These are phyloP conservation scores for Taphrina sp. DNA, from an alignment of 1,139 yeast species.

Conservation along the genomic window DNA sequence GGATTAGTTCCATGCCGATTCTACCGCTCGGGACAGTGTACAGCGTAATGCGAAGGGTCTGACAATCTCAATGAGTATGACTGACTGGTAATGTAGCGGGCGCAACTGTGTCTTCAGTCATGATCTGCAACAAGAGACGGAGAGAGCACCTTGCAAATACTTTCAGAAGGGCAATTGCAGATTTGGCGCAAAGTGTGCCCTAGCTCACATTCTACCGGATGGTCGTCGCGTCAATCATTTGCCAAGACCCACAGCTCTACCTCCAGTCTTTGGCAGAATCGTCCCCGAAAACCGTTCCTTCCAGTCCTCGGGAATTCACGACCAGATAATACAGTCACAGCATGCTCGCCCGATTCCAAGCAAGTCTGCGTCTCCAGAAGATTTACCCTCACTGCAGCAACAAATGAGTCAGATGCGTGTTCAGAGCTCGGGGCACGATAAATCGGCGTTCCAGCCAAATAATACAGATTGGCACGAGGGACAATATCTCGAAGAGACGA, in stretches of 20 bases:
- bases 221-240: constrained; percentile 61
- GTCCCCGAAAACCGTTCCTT: constrained; percentile 26
- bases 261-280: constrained; percentile 21
- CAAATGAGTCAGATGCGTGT: constrained; percentile 1
- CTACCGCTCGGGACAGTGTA: constrained; percentile 31
- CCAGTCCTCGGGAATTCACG: constrained; percentile 24
- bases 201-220: constrained; percentile 62
- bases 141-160: constrained; percentile 48
- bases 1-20: constrained; percentile 23
- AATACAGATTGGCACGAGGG: neutral
- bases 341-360: too few species aligned
- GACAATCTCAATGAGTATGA: too few species aligned
- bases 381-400: constrained; percentile 1
- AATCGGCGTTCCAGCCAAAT: neutral
- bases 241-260: neutral
- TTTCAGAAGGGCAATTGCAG: constrained; percentile 34
- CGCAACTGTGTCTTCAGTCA: constrained; percentile 59
- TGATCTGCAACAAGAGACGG: constrained; percentile 59
- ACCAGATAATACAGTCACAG: constrained; percentile 25
- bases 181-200: constrained; percentile 34
- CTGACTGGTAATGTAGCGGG: constrained; percentile 11
- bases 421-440: constrained; percentile 36
- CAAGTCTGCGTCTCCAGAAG: neutral
- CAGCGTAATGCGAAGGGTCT: constrained; percentile 16
- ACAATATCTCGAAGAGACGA: neutral